A percentile compares a stretch with the other conserved stretches of the same genome.
Evolutionary conservation across 495 filamentous ascomycete genomes (phyloP).

Genomic region (Cercophora samala): DNA sequence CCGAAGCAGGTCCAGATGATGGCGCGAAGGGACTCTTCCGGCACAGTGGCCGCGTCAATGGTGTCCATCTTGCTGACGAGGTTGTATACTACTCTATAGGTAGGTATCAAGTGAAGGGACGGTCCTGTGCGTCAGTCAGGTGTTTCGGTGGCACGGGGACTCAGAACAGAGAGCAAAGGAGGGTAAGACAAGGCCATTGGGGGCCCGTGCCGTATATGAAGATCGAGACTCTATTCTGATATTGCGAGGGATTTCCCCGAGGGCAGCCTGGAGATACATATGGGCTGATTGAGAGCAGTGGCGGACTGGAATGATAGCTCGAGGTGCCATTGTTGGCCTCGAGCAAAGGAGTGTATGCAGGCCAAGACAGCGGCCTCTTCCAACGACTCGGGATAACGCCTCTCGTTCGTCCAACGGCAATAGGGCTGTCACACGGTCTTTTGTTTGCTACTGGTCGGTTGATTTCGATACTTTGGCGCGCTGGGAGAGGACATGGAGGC

Average conservation of each 20-base stretch:
- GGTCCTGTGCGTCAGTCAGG: not conserved
- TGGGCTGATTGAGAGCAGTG: not conserved
- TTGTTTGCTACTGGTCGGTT: conserved; percentile 2
- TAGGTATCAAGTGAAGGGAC: not conserved
- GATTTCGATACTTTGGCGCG: conserved; percentile 8
- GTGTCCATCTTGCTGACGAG: not conserved
- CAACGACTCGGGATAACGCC: not conserved
- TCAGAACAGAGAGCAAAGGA: not conserved
- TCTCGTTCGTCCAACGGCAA: conserved; percentile 3
- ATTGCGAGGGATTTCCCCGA: not conserved
- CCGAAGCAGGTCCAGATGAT: conserved; percentile 36
- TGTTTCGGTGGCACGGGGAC: not conserved
- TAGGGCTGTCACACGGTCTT: conserved; percentile 1
- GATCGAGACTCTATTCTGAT: not conserved
- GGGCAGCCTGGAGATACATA: not conserved
- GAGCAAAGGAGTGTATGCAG: not conserved
- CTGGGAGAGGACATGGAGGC: not conserved
- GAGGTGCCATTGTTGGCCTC: not conserved
- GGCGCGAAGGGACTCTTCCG: conserved; percentile 29
- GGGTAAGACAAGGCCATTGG: not conserved
- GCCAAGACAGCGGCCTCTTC: conserved; percentile 1
- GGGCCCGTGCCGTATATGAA: not conserved
- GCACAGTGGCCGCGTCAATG: conserved; percentile 11
- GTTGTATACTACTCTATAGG: not conserved
- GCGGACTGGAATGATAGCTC: not conserved